Percentiles rank a stretch among this genome's conserved stretches.
Evolutionary conservation across 345 rosid genomes (phyloP).

Genomic region (Boechera divaricarpa): DNA sequence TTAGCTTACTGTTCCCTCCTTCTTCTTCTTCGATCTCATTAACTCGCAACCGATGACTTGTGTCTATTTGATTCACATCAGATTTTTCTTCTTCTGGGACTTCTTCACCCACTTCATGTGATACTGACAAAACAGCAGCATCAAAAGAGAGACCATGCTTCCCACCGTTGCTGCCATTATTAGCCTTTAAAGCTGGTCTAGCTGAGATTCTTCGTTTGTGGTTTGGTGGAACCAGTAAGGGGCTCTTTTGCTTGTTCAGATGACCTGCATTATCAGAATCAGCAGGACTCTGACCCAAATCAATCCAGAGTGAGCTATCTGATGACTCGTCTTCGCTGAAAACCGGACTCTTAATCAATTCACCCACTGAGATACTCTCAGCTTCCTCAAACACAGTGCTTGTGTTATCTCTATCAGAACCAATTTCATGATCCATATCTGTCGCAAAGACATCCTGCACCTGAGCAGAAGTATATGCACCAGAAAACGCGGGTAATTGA

Average conservation of each 20-base stretch:
- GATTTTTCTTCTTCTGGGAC: conserved; percentile 59
- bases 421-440: conserved; percentile 85
- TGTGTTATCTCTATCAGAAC: conserved; percentile 81
- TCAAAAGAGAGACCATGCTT: conserved; percentile 80
- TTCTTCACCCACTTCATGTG: conserved; percentile 73
- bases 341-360: conserved; percentile 95
- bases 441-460: conserved; percentile 92
- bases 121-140: conserved; percentile 91
- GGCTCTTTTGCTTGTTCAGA: conserved; percentile 59
- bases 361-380: conserved; percentile 90
- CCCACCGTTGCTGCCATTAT: conserved; percentile 68
- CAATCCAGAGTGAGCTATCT: conserved; percentile 89
- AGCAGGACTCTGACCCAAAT: conserved; percentile 93
- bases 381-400: conserved; percentile 96
- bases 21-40: conserved; percentile 83
- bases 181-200: conserved; percentile 58
- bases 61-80: conserved; percentile 41
- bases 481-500: conserved; percentile 95
- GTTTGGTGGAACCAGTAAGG: conserved; percentile 72
- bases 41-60: conserved; percentile 35
- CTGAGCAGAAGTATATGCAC: conserved; percentile 85
- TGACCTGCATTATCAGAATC: conserved; percentile 68
- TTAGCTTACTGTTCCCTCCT: conserved; percentile 45
- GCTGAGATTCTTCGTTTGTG: conserved; percentile 63
- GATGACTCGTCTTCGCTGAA: conserved; percentile 97